Base-by-base conservation (phyloP, 2,329 filamentous ascomycete species). In the Tetracladium maxilliforme region DNA sequence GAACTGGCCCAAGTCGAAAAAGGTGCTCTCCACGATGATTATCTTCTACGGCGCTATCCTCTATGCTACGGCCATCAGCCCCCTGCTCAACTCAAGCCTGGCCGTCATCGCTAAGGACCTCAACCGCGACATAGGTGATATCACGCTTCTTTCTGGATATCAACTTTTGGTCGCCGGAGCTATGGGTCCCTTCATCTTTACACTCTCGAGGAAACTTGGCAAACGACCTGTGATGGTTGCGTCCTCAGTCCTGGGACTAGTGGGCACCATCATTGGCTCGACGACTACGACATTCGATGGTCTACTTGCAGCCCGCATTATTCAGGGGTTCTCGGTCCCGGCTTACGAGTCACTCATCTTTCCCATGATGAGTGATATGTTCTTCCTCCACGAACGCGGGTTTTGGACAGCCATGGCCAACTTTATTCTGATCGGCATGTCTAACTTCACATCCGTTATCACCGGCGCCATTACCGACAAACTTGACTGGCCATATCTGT, bases 301-400 rank as follows among this genome's bases (percentile, higher is more conserved):
- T 5, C 27, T 43, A 8, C 38, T 43, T 33, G 23, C 32, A 6
- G 36, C 37, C 11, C 39, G 40, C 19, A 34, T 37, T 4, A 19
- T 42, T n/a, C 41, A 44, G 33, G 41, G 42, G 14, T 37, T 45
- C 14, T 33, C 35, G 9, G 31, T 34, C 18, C 37, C 40, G 22
- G 35, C 39, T 3, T 39, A 48, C 10, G 44, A 50, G 28, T 44
- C 42, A 9, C 38, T 48, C 15, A 39, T 49, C n/a, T 40, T 34
- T 11, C 38, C 39, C 10, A 45, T 42, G 2, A 53, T 58, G 23
- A 52, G 52, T 6, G 56, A 59, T 25, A 36, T 59, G 15, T 61
- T 55, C 34, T 60, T 53, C 29, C 51, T 58, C 5, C 56, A 59
- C 30, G 45, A 61, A 40, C 49, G 56, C 6, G 56, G 52, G 4